phyloP scores from a whole-genome alignment of 192 early-diverging fungal species.

The Coemansia sp. region DNA sequence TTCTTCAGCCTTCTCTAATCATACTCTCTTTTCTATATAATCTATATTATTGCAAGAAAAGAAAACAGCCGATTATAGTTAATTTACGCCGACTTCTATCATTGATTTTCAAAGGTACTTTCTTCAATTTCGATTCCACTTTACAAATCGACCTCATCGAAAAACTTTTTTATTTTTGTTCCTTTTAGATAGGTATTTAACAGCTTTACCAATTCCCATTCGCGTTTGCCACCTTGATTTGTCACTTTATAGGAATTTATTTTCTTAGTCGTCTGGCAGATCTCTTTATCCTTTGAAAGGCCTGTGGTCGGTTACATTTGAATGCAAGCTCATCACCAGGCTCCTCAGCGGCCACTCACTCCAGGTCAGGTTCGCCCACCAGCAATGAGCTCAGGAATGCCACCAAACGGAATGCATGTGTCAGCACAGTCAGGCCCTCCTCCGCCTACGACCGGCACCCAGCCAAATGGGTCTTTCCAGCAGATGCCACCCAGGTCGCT shows the following conservation, averaged over 20 bases:
- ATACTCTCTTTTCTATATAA: not conserved
- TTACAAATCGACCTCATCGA: not conserved
- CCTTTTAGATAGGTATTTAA: not conserved
- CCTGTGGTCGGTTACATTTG: constrained; percentile 3
- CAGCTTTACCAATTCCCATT: not conserved
- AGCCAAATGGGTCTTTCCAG: constrained; percentile 37
- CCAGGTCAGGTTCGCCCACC: constrained; percentile 39
- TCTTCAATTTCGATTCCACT: not conserved
- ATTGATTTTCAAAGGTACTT: not conserved
- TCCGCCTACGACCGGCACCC: constrained; percentile 13
- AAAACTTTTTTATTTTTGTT: constrained; percentile 1
- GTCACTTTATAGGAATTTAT: not conserved
- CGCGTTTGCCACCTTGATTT: not conserved
- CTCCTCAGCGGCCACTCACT: constrained; percentile 35
- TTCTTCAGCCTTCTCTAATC: not conserved
- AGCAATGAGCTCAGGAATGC: constrained; percentile 36
- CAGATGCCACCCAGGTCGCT: constrained; percentile 25
- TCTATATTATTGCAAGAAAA: not conserved
- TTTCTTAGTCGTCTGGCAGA: not conserved
- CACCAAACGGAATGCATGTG: constrained; percentile 39
- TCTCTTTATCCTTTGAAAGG: not conserved
- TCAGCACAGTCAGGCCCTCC: constrained; percentile 31
- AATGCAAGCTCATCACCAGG: constrained; percentile 52
- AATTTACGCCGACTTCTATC: too few relatives aligned
- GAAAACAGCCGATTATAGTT: too few relatives aligned